A percentile compares a stretch with the other conserved stretches of the same genome.
Conservation (phyloP, 169 alveolate genomes). For the Eimeria necatrix region DNA sequence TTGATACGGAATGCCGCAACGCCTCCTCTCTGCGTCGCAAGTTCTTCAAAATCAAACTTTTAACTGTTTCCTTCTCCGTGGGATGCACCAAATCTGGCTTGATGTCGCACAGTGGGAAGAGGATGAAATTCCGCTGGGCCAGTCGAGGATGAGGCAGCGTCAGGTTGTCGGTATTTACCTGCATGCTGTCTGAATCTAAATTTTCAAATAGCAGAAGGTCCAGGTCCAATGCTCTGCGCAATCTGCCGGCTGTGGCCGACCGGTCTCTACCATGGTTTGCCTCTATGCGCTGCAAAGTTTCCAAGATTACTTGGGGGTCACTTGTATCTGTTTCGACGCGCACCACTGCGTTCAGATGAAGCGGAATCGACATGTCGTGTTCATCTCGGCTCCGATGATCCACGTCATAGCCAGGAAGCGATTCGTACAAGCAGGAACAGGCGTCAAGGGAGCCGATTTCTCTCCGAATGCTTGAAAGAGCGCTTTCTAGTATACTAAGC, state of each 20-base stretch:
- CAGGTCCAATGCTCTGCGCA: constrained; percentile 78
- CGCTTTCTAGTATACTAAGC: constrained; percentile 55
- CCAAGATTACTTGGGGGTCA: constrained; percentile 33
- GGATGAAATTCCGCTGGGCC: constrained; percentile 76
- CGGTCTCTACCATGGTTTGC: constrained; percentile 48
- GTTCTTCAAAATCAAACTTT: neutral
- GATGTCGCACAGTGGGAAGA: constrained; percentile 82
- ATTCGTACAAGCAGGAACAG: constrained; percentile 74
- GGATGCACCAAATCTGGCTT: constrained; percentile 80
- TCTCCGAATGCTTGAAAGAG: constrained; percentile 25
- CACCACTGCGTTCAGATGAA: constrained; percentile 71
- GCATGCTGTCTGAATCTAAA: neutral
- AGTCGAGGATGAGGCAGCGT: constrained; percentile 82
- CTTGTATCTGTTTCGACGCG: constrained; percentile 2
- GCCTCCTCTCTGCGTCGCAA: constrained; percentile 30
- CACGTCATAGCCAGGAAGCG: constrained; percentile 51
- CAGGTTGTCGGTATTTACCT: neutral
- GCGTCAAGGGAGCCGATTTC: constrained; percentile 33
- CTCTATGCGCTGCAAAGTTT: constrained; percentile 60
- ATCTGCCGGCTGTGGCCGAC: neutral
- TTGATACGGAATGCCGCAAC: neutral
- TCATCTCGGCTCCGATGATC: neutral
- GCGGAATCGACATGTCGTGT: constrained; percentile 41
- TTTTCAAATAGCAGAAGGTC: constrained; percentile 77
- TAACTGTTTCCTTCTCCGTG: neutral